Evolutionary conservation across 78 protist species (phyloP).

Genomic region (Paratrimastix pyriformis): DNA sequence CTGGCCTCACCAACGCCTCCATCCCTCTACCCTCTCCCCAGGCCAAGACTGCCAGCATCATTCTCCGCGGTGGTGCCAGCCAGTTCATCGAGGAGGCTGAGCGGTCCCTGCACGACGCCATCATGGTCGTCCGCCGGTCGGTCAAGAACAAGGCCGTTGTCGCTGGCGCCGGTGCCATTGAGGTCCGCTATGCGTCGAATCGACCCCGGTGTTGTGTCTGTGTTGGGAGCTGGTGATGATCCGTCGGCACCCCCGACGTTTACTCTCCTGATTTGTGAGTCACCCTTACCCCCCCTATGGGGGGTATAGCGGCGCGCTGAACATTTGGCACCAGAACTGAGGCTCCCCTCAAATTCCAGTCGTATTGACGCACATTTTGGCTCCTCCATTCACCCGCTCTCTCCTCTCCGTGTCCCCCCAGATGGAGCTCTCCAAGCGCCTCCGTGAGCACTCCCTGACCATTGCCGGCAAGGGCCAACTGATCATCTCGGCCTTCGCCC

Average conservation of each 20-base stretch:
- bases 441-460: constrained; percentile 67
- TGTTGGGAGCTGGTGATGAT: background rate
- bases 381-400: background rate
- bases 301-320: too few relatives aligned
- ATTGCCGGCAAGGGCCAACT: constrained; percentile 89
- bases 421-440: constrained; percentile 75
- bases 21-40: constrained; percentile 58
- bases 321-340: too few relatives aligned
- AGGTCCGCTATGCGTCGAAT: too few relatives aligned
- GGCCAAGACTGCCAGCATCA: constrained; percentile 78
- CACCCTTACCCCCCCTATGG: background rate
- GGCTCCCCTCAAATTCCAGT: background rate
- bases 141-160: constrained; percentile 64
- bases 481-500: constrained; percentile 82
- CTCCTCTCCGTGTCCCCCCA: background rate
- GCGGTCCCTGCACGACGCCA: constrained; percentile 97
- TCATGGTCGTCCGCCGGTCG: constrained; percentile 88
- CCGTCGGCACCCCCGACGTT: too few relatives aligned
- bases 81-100: constrained; percentile 95
- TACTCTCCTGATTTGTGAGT: background rate
- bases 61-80: constrained; percentile 98
- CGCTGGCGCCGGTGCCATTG: constrained; percentile 99
- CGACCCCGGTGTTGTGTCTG: background rate
- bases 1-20: constrained; percentile 62
- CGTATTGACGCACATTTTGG: background rate